Evolutionary conservation across 768 basidiomycete genomes (phyloP).

Genomic region (Pulveroboletus sp.): DNA sequence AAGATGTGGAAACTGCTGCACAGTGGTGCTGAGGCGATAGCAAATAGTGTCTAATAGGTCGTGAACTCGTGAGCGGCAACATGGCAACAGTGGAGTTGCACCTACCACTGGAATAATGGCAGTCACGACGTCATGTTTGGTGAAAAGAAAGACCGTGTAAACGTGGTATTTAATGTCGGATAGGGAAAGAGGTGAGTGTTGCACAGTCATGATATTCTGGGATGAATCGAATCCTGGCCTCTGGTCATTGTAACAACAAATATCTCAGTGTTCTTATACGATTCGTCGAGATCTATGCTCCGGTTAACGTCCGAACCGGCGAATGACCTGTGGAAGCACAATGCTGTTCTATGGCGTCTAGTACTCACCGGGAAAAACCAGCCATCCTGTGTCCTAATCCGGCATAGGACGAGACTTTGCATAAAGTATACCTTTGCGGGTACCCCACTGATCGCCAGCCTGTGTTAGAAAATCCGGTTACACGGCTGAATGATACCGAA

Average conservation of each 20-base stretch:
- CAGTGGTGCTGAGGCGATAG: constrained; percentile 32
- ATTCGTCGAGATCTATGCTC: not conserved
- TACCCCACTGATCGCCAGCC: no score
- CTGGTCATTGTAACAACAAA: not conserved
- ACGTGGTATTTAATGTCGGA: constrained; percentile 20
- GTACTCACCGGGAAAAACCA: not conserved
- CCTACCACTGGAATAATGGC: constrained; percentile 47
- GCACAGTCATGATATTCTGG: constrained; percentile 12
- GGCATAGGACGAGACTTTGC: not conserved
- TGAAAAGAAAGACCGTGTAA: constrained; percentile 39
- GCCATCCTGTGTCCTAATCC: not conserved
- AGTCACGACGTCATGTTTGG: constrained; percentile 45
- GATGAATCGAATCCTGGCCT: not conserved
- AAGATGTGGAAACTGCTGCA: constrained; percentile 11
- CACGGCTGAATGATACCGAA: no score
- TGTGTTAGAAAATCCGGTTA: not conserved
- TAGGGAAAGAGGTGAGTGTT: not conserved
- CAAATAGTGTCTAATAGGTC: constrained; percentile 31
- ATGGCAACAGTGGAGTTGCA: not conserved
- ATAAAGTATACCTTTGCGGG: not conserved
- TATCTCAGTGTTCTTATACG: constrained; percentile 5
- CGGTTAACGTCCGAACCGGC: constrained; percentile 4
- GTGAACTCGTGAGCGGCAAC: not conserved
- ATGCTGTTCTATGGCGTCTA: not conserved
- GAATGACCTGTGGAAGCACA: not conserved